Evolutionary conservation across 805 yeast species (phyloP), one percentile per base, ranked within the genome.

Genomic region (Metschnikowia proteae): DNA sequence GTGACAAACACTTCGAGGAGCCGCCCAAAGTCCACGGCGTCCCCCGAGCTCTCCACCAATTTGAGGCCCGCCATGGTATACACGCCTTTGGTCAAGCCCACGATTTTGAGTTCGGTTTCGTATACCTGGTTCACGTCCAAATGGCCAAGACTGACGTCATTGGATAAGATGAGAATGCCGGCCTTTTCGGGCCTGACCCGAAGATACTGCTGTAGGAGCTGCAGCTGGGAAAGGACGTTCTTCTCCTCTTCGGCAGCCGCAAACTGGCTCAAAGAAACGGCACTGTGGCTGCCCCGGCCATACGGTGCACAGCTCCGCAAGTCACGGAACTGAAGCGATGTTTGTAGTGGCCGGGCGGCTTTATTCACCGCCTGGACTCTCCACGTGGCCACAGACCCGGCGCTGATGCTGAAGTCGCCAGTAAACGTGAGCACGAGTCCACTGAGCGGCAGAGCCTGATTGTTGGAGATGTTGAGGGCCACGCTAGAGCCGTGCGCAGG

Each of bases 11-110:
- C 86, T 57, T 86, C 90, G 33, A 87, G 70, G 46, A 86, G 66
- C 49, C 80, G 76, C 1, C 89, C 90, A 60, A 87, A 83, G 52
- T 82, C 90, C 53, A 82, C 74, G 1, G 81, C 77, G 48, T 86
- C 91, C 3, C 91, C 88, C 17, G 82, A 75, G 8, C 81, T 68
- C 58, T 87, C 95, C 41, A 82, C 74, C 10, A 88, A 70, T 49
- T 78, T 78, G n/a, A 85, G 74, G 2, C 87, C 89, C 47, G 78
- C 81, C 22, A 88, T 65, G 38, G 79, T 78, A 60, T 77, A 82
- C 6, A 83, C 74, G 0, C 96, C 96, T 54, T 74, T 73, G 37
- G 81, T 76, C 10, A 86, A 66, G 0, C 88, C 90, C 41, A 84
- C 67, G 34, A 87, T 62, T 44, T 70, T 71, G 27, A 87, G 66